A percentile compares a stretch with the other conserved stretches of the same genome.
These are phyloP conservation scores for Thermoascus crustaceus DNA, from an alignment of 2,329 filamentous ascomycete genomes.

Conservation along the genomic window DNA sequence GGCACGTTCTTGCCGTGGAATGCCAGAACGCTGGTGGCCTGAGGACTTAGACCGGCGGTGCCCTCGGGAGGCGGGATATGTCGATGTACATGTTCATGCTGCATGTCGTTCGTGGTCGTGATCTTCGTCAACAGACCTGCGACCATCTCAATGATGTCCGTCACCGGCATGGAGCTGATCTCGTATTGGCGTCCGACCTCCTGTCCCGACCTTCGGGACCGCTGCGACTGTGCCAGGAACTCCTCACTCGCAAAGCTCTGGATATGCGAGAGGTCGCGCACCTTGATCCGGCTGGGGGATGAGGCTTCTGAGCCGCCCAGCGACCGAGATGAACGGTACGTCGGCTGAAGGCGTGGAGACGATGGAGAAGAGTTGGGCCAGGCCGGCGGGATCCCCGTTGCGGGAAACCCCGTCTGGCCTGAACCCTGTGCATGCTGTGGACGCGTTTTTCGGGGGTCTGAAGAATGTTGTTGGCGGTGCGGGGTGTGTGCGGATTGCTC, in stretches of 20 bases:
- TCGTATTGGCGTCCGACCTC: conserved; percentile 63
- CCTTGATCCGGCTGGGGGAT: conserved; percentile 59
- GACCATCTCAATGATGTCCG: conserved; percentile 98
- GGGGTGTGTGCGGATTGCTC: conserved; percentile 6
- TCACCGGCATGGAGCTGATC: conserved; percentile 94
- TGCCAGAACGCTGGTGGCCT: conserved; percentile 70
- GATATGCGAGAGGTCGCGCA: conserved; percentile 85
- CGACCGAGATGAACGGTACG: conserved; percentile 37
- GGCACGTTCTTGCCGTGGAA: conserved; percentile 98
- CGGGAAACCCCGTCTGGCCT: conserved; percentile 20
- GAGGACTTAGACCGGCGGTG: conserved; percentile 50
- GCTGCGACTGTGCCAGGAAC: conserved; percentile 49
- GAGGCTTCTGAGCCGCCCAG: conserved; percentile 34
- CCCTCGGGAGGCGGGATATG: conserved; percentile 56
- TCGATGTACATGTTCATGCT: conserved; percentile 84
- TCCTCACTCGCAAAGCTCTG: conserved; percentile 80
- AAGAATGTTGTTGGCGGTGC: conserved; percentile 3
- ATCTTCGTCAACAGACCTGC: conserved; percentile 94
- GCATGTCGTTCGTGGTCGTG: conserved; percentile 87
- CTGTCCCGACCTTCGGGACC: conserved; percentile 34
- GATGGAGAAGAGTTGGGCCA: conserved; percentile 33
- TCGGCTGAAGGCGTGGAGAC: conserved; percentile 39
- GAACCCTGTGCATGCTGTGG: conserved; percentile 14
- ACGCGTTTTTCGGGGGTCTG: conserved; percentile 10
- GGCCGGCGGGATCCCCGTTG: conserved; percentile 19